Percentiles rank a stretch among this genome's conserved stretches.
phyloP scores from a whole-genome alignment of 495 filamentous ascomycete genomes.

The Astrothelium macrocarpum region DNA sequence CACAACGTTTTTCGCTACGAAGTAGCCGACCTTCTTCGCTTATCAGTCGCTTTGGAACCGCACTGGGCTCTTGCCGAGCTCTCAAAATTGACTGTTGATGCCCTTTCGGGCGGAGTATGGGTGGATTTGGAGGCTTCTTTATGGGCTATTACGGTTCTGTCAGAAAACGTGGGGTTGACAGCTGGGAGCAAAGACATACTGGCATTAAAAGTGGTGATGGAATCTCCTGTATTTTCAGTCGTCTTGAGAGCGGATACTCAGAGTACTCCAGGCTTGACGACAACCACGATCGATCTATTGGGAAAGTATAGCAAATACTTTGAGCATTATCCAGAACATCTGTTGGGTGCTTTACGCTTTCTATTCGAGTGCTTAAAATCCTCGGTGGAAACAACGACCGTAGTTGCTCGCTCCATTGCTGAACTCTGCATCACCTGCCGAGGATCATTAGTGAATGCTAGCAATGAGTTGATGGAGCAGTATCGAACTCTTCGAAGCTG shows the following conservation, averaged over 20 bases:
- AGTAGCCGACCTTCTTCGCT: constrained; percentile 68
- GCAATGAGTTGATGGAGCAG: constrained; percentile 67
- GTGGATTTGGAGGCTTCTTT: constrained; percentile 67
- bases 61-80: constrained; percentile 60
- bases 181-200: not conserved
- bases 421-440: constrained; percentile 76
- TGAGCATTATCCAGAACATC: constrained; percentile 55
- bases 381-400: constrained; percentile 52
- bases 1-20: constrained; percentile 76
- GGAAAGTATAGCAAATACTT: constrained; percentile 77
- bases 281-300: constrained; percentile 63
- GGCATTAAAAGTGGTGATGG: not conserved
- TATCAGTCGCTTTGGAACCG: not conserved
- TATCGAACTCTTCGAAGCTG: constrained; percentile 55
- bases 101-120: constrained; percentile 56
- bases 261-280: not conserved
- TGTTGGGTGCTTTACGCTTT: constrained; percentile 70
- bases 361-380: constrained; percentile 68
- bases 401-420: constrained; percentile 66
- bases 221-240: not conserved
- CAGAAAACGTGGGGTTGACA: constrained; percentile 37
- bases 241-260: not conserved
- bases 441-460: constrained; percentile 55
- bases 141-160: constrained; percentile 67
- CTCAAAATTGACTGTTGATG: constrained; percentile 50